These are phyloP conservation scores for Neurospora sublineolata DNA, from an alignment of 495 filamentous ascomycete species.

Conservation along the genomic window DNA sequence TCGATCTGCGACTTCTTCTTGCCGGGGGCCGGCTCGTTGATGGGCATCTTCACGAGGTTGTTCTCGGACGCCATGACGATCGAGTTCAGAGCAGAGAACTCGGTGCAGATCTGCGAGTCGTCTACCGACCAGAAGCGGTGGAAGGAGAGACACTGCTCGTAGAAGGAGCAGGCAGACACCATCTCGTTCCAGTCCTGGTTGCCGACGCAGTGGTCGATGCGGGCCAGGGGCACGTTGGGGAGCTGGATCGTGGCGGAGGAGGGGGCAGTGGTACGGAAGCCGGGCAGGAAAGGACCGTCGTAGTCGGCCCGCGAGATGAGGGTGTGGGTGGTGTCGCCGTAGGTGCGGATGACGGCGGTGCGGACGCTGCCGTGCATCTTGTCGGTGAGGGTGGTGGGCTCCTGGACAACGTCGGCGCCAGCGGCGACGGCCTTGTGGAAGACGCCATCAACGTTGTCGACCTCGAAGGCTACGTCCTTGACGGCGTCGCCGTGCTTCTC, in stretches of 20 bases:
- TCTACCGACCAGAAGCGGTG: conserved; percentile 93
- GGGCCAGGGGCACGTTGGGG: conserved; percentile 54
- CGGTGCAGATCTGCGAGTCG: conserved; percentile 76
- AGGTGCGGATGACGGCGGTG: conserved; percentile 69
- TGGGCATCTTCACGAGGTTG: conserved; percentile 78
- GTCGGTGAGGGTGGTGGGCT: conserved; percentile 40
- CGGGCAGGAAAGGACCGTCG: conserved; percentile 66
- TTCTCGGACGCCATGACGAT: conserved; percentile 82
- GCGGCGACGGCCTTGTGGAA: conserved; percentile 56
- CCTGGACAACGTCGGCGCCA: conserved; percentile 53
- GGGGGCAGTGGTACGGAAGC: conserved; percentile 46
- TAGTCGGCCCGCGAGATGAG: conserved; percentile 60
- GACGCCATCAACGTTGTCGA: conserved; percentile 69
- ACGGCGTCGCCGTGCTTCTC: conserved; percentile 80
- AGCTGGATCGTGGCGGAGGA: conserved; percentile 19
- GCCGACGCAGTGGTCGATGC: conserved; percentile 87
- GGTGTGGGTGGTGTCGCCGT: conserved; percentile 87
- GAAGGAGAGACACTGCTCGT: conserved; percentile 81
- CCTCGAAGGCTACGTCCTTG: conserved; percentile 85
- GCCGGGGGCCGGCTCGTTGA: conserved; percentile 86
- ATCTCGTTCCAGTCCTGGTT: conserved; percentile 89
- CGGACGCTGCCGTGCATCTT: conserved; percentile 46
- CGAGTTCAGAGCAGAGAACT: conserved; percentile 72
- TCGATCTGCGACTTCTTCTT: conserved; percentile 85
- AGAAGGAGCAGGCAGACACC: conserved; percentile 74